Evolutionary conservation across 371 early-diverging fungal genomes (phyloP).

Genomic region (Gilbertella persicaria): DNA sequence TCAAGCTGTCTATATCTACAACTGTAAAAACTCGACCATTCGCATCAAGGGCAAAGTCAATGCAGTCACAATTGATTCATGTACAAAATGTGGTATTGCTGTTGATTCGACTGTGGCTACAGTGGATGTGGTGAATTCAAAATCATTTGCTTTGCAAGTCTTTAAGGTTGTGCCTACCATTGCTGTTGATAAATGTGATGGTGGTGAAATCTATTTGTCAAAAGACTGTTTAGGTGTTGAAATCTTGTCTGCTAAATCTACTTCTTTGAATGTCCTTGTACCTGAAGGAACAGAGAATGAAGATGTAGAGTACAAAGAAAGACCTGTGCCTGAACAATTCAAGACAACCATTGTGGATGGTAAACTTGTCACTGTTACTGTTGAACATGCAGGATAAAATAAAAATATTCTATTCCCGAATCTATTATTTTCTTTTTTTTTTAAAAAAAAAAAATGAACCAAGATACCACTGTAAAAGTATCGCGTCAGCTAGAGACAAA

Average conservation of each 20-base stretch:
- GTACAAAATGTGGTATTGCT: conserved; percentile 87
- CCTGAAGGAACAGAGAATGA: conserved; percentile 67
- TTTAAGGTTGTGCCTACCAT: conserved; percentile 83
- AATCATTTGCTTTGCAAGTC: conserved; percentile 89
- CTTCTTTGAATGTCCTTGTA: conserved; percentile 82
- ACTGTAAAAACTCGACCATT: conserved; percentile 88
- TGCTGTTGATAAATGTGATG: conserved; percentile 92
- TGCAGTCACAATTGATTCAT: conserved; percentile 84
- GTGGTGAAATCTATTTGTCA: conserved; percentile 85
- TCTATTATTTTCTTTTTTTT: no score
- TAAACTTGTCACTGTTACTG: conserved; percentile 77
- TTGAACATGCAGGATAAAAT: conserved; percentile 80
- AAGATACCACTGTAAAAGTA: conserved; percentile 31
- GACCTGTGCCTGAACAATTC: conserved; percentile 91
- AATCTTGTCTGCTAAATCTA: conserved; percentile 89
- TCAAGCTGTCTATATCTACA: conserved; percentile 91
- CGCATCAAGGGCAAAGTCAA: conserved; percentile 92
- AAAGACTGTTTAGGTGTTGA: conserved; percentile 76
- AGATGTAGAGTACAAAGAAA: conserved; percentile 81
- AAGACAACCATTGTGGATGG: conserved; percentile 83
- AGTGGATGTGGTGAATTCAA: conserved; percentile 90
- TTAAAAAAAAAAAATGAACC: conserved; percentile 8
- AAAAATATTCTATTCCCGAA: no score
- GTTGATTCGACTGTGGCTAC: conserved; percentile 84
- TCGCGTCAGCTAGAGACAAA: conserved; percentile 54